A percentile compares a stretch with the other conserved stretches of the same genome.
phyloP scores from a whole-genome alignment of 306 rosid species.

The Acmispon strigosus region DNA sequence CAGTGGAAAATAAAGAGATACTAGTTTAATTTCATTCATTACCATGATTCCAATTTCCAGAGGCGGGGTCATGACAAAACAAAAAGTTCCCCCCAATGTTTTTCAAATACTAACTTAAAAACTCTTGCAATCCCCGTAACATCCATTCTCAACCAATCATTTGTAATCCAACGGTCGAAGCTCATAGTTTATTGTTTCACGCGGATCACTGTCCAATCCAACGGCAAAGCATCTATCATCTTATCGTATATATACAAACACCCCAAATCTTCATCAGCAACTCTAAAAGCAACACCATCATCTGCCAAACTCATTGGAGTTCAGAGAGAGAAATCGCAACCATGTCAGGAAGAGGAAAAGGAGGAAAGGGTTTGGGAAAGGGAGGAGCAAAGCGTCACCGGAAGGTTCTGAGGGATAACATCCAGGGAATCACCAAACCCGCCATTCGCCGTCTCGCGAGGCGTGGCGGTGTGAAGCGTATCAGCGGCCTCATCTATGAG shows the following conservation, averaged over 20 bases:
- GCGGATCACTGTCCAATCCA: slow-evolving; percentile 14
- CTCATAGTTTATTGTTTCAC: not conserved
- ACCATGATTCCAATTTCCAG: too few relatives aligned
- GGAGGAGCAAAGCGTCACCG: slow-evolving; percentile 50
- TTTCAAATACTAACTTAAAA: not conserved
- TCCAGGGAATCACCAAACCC: slow-evolving; percentile 43
- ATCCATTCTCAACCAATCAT: not conserved
- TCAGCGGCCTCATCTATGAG: slow-evolving; percentile 43
- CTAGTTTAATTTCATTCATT: too few relatives aligned
- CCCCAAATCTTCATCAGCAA: too few relatives aligned
- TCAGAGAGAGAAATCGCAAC: not conserved
- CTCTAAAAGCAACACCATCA: not conserved
- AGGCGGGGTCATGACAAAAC: too few relatives aligned
- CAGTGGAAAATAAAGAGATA: too few relatives aligned
- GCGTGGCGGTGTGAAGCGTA: slow-evolving; percentile 51
- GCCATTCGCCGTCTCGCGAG: slow-evolving; percentile 45
- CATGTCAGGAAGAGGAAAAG: slow-evolving; percentile 49
- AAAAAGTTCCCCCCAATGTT: too few relatives aligned
- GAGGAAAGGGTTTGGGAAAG: slow-evolving; percentile 44
- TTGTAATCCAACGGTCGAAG: slow-evolving; percentile 11
- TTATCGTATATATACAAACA: not conserved
- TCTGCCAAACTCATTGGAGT: not conserved
- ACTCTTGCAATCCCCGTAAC: not conserved
- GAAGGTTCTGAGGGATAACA: slow-evolving; percentile 44
- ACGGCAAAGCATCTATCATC: not conserved